Evolutionary conservation across 1,284 basidiomycete species (phyloP).

Genomic region (Tilletiopsis washingtonensis): DNA sequence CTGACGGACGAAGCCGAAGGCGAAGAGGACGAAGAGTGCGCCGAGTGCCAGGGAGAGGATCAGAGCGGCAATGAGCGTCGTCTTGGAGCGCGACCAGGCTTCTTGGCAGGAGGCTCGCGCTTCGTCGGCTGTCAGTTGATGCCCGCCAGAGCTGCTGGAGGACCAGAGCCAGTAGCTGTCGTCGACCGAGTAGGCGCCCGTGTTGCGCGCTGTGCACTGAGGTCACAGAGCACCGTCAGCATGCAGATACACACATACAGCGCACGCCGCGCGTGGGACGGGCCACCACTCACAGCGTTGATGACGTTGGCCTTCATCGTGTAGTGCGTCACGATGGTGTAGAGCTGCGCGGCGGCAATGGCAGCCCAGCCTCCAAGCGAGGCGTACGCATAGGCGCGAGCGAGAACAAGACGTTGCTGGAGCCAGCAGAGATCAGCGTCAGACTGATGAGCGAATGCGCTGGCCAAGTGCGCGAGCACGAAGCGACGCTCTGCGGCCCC

Average conservation of each 20-base stretch:
- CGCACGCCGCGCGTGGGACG: no score
- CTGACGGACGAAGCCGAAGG: slow-evolving; percentile 32
- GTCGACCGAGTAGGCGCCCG: slow-evolving; percentile 9
- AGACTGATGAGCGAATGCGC: not conserved
- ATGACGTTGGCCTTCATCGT: slow-evolving; percentile 22
- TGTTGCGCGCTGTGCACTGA: slow-evolving; percentile 25
- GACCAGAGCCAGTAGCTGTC: slow-evolving; percentile 1
- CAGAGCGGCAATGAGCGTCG: slow-evolving; percentile 32
- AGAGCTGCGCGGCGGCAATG: slow-evolving; percentile 23
- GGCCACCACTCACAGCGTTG: no score
- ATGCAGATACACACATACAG: no score
- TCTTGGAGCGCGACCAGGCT: slow-evolving; percentile 15
- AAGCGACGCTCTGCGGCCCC: slow-evolving; percentile 4
- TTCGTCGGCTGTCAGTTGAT: slow-evolving; percentile 10
- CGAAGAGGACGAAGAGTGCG: slow-evolving; percentile 27
- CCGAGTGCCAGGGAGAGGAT: slow-evolving; percentile 24
- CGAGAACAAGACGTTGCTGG: slow-evolving; percentile 4
- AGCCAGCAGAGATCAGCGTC: not conserved
- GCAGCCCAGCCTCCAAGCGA: slow-evolving; percentile 16
- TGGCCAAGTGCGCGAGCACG: not conserved
- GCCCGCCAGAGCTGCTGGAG: no score
- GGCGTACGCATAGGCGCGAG: slow-evolving; percentile 5
- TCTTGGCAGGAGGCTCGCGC: slow-evolving; percentile 27
- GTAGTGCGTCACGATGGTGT: slow-evolving; percentile 27
- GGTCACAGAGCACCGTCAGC: no score